Conservation (phyloP, 2,329 filamentous ascomycete genomes). For the Fusarium albosuccineum region DNA sequence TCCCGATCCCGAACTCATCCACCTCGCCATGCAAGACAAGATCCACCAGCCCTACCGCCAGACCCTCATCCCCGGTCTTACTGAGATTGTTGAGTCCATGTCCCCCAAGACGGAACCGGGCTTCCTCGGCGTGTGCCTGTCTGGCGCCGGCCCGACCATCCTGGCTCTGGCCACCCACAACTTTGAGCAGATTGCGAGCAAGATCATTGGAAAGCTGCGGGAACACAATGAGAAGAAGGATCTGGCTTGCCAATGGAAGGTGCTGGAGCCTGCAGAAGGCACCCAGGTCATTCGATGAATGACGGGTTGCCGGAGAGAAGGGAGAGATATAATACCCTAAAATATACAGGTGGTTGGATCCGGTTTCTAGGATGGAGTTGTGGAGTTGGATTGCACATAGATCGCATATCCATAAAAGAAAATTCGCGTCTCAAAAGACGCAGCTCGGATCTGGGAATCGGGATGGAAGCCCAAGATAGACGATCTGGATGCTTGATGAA, state of each 20-base stretch:
- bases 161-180: slow-evolving; percentile 90
- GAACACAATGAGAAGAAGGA: slow-evolving; percentile 67
- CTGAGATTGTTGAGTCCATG: slow-evolving; percentile 91
- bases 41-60: slow-evolving; percentile 97
- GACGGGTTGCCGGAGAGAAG: neutral
- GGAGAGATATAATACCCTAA: neutral
- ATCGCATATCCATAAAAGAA: slow-evolving; percentile 14
- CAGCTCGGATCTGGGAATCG: neutral
- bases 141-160: slow-evolving; percentile 94
- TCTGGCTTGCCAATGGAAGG: slow-evolving; percentile 86
- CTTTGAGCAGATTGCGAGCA: slow-evolving; percentile 86
- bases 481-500: neutral
- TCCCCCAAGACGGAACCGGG: slow-evolving; percentile 89
- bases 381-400: slow-evolving; percentile 14
- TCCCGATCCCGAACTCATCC: slow-evolving; percentile 92
- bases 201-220: slow-evolving; percentile 81
- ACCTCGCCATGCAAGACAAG: slow-evolving; percentile 98
- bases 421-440: slow-evolving; percentile 5
- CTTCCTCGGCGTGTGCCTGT: slow-evolving; percentile 92
- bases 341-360: neutral
- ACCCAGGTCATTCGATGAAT: slow-evolving; percentile 59
- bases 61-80: slow-evolving; percentile 89
- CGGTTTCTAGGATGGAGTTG: slow-evolving; percentile 9
- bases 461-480: slow-evolving; percentile 4
- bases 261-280: slow-evolving; percentile 89